Percentiles rank a stretch among this genome's conserved stretches.
These are phyloP conservation scores for Ambrosiella cleistominuta DNA, from an alignment of 2,329 filamentous ascomycete species.

Conservation along the genomic window DNA sequence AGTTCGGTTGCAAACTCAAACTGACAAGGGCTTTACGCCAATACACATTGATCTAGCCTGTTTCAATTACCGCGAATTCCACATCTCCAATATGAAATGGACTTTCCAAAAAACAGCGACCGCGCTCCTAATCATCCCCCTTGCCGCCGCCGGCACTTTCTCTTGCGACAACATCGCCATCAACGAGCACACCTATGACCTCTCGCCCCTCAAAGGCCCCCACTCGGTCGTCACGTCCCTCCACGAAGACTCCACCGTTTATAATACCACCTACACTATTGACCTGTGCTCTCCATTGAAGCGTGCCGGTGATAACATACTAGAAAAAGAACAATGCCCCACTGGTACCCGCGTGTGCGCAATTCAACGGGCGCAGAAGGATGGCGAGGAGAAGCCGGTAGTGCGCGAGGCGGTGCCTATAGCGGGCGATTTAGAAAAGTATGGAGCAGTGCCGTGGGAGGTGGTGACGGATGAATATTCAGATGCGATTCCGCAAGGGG, in stretches of 20 bases:
- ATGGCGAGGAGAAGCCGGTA: constrained; percentile 28
- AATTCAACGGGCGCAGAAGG: constrained; percentile 41
- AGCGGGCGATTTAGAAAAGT: constrained; percentile 48
- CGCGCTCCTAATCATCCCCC: constrained; percentile 18
- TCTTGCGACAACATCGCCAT: constrained; percentile 45
- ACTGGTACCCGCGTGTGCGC: constrained; percentile 61
- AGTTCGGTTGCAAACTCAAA: neutral
- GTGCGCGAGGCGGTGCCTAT: constrained; percentile 50
- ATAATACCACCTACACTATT: constrained; percentile 66
- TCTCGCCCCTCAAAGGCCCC: constrained; percentile 45
- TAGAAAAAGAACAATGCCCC: constrained; percentile 44
- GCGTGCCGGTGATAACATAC: constrained; percentile 34
- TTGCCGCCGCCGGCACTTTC: constrained; percentile 31
- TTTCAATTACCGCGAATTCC: neutral
- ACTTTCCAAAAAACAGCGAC: neutral
- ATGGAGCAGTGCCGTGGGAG: constrained; percentile 43
- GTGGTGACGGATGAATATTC: constrained; percentile 49
- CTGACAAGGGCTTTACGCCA: neutral
- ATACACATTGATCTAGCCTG: neutral
- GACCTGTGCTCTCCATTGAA: constrained; percentile 57
- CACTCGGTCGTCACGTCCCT: constrained; percentile 48
- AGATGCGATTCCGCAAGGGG: constrained; percentile 24
- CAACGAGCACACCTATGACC: constrained; percentile 44
- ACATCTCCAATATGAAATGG: neutral
- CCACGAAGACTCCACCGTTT: constrained; percentile 33